Conservation (phyloP, 179 eudicot species). For the Drosera spatulata region DNA sequence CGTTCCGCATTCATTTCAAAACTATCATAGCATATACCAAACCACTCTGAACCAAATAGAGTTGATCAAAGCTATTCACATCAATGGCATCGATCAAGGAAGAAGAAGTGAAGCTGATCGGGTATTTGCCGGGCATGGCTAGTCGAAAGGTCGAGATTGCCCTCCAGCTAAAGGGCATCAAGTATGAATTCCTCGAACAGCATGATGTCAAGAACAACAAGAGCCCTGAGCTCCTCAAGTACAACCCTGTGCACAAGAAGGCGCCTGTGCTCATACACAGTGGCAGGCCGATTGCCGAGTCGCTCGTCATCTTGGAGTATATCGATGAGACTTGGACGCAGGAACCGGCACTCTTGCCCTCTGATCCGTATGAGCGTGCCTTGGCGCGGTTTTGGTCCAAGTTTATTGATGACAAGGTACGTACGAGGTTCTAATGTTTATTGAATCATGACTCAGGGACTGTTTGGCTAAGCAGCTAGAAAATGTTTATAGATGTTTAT, state of each 20-base stretch:
- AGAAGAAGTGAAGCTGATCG: constrained; percentile 3
- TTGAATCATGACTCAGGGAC: background rate
- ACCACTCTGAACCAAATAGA: too few species aligned
- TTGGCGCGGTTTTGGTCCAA: constrained; percentile 12
- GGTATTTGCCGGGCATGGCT: constrained; percentile 1
- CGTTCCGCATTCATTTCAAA: too few species aligned
- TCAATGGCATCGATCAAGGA: too few species aligned
- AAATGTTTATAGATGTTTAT: too few species aligned
- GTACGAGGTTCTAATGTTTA: background rate
- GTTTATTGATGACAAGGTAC: constrained; percentile 13
- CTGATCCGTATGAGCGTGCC: constrained; percentile 2
- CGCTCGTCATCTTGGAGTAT: too few species aligned
- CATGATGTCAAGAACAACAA: background rate
- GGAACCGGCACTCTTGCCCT: constrained; percentile 3
- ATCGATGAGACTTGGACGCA: too few species aligned
- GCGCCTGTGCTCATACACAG: too few species aligned
- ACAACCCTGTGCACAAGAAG: constrained; percentile 8
- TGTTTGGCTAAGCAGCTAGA: too few species aligned
- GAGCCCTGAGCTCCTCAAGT: constrained; percentile 1
- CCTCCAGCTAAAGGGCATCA: background rate
- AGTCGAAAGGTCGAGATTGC: background rate
- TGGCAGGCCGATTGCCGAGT: constrained; percentile 4
- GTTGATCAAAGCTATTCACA: too few species aligned
- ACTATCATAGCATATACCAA: too few species aligned
- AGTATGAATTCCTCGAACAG: background rate